Base-by-base conservation (phyloP, 2,329 filamentous ascomycete genomes). In the Pseudogymnoascus sp. region DNA sequence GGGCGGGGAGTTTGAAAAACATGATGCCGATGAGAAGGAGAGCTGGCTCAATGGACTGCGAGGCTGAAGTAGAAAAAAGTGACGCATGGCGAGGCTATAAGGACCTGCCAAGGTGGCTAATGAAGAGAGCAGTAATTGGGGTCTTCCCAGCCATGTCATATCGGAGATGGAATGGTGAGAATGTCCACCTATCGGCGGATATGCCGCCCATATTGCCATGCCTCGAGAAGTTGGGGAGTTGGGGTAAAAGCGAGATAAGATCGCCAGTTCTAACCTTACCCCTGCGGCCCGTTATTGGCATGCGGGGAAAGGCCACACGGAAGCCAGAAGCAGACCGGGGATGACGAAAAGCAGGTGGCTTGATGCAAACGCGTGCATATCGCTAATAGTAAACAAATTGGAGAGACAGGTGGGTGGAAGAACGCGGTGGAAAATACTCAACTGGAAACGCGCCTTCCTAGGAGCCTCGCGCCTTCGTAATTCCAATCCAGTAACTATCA, bases 1-100 rank as follows among this genome's bases (percentile, higher is more conserved):
- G 62, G 15, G 68, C 61, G 4, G 67, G 36, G 31, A 71, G 63
- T 23, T 71, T 33, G 59, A 67, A 70, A 42, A 66, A 65, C 61
- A 69, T 69, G 70, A 72, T 72, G 59, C 15, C 33, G 59, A 61
- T 61, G 59, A 44, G 38, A 17, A 61, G 17, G 31, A 61, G 19
- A 44, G 9, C n/a, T 61, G 31, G 59, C 59, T 61, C 33, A 44
- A 26, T 61, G 35, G 33, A 26, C 11, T 31, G 33, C 33, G 59
- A 61, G 38, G 59, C 59, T 42, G 50, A 57, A 33, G 33, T 57
- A 33, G 26, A 9, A 57, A 57, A 57, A 57, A 33, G 50, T 57
- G 50, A 33, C 50, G 50, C 26, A 57, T 57, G 26, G 50, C 28
- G 50, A 57, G 28, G 50, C 50, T 57, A 57, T 57, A 57, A 57